Base-by-base conservation (phyloP, 805 yeast species). In the Starmerella tilneyi region DNA sequence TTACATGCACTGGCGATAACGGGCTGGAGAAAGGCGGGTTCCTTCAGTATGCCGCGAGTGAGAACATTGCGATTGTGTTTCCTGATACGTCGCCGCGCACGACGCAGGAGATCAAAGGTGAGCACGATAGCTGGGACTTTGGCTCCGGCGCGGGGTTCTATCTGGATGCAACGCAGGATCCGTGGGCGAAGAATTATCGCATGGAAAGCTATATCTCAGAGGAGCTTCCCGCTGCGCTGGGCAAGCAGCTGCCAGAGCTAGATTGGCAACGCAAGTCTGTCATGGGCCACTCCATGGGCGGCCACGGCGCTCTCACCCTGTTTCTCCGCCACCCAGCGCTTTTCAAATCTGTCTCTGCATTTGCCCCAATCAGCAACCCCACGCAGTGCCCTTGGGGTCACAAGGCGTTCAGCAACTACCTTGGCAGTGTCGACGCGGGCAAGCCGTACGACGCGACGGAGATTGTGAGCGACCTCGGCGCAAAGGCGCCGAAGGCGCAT, bases 211-310 rank as follows among this genome's bases (percentile, higher is more conserved):
- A 89, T 58, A 75, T 89, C 22, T 79, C 78, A 55, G 63, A 73
- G 30, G 98, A 89, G 61, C 70, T 89, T 48, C 79, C 80, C 30
- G 64, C 65, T 20, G 64, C 63, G 23, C 66, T 84, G 53, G 62
- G 72, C 12, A 59, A 59, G 24, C 41, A 51, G 26, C 34, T 45
- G 11, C 49, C 66, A 2, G 62, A 64, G 32, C 66, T 89, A 49
- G 85, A 89, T 63, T 29, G 56, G 21, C 61, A 65, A 31, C 79
- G 74, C 32, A 72, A 78, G 42, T 74, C 89, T 17, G 76, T 89
- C 53, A 78, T 92, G n/a, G 98, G 98, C 35, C 97, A 92, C 63
- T 92, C 98, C 1, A 92, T 92, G 97, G 98, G 98, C 41, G 98
- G 98, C 1, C 84, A 75, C 61, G 98, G 97, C 46, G 94, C 98